Evolutionary conservation across 1,139 yeast genomes (phyloP).

Genomic region (Geotrichum citri-aurantii): DNA sequence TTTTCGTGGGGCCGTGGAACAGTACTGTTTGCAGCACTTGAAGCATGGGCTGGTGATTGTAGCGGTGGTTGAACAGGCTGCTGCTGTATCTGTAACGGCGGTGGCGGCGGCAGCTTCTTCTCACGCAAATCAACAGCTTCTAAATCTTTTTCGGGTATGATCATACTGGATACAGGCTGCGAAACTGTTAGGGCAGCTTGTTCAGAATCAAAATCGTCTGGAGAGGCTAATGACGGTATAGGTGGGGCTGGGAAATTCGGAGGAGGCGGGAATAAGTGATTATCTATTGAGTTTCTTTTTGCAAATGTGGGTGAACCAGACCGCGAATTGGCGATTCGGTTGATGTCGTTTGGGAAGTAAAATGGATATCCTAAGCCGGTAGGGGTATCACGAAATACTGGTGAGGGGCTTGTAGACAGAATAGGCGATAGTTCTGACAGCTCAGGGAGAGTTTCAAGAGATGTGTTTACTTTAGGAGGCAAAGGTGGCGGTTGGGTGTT

Average conservation of each 20-base stretch:
- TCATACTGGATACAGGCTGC: constrained; percentile 11
- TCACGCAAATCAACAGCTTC: constrained; percentile 3
- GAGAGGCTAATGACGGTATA: constrained; percentile 3
- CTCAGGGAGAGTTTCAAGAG: constrained; percentile 7
- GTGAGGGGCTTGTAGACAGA: constrained; percentile 11
- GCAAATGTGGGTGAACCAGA: constrained; percentile 8
- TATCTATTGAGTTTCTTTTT: constrained; percentile 5
- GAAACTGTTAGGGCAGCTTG: not conserved
- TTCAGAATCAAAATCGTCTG: constrained; percentile 10
- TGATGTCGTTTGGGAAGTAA: constrained; percentile 4
- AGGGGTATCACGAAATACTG: constrained; percentile 6
- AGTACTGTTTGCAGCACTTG: not conserved
- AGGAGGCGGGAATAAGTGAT: constrained; percentile 6
- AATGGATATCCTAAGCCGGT: not conserved
- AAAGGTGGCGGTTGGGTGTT: not conserved
- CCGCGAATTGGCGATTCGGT: constrained; percentile 4
- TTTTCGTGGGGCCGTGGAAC: constrained; percentile 32
- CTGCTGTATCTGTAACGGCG: constrained; percentile 2
- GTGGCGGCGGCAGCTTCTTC: not conserved
- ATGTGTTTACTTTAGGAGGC: constrained; percentile 9
- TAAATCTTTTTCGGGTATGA: constrained; percentile 6
- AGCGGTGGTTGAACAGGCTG: not conserved
- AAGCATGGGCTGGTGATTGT: not conserved
- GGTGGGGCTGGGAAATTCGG: constrained; percentile 12
- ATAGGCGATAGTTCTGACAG: constrained; percentile 14